These are phyloP conservation scores for Xylaria grammica DNA, from an alignment of 495 filamentous ascomycete species.

Conservation along the genomic window DNA sequence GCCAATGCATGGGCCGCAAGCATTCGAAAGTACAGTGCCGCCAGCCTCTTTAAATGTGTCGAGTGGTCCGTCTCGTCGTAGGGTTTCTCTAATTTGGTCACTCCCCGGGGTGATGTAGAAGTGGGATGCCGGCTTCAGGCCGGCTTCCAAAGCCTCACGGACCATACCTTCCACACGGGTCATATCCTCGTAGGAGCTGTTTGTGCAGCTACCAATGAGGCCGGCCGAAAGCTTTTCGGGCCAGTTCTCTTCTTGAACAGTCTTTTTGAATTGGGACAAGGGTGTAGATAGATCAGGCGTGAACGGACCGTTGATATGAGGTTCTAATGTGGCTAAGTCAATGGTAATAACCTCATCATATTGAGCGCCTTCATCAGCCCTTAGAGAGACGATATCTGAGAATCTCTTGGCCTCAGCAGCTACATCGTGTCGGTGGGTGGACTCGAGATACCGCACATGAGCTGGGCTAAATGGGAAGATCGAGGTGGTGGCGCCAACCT, in stretches of 20 bases:
- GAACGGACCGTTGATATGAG: slow-evolving; percentile 97
- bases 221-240: slow-evolving; percentile 88
- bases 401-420: slow-evolving; percentile 64
- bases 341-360: slow-evolving; percentile 95
- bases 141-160: slow-evolving; percentile 84
- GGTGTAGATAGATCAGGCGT: slow-evolving; percentile 95
- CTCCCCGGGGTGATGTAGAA: slow-evolving; percentile 97
- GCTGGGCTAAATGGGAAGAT: slow-evolving; percentile 70
- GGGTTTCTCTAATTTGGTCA: slow-evolving; percentile 93
- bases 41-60: slow-evolving; percentile 86
- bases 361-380: slow-evolving; percentile 76
- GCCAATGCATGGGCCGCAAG: slow-evolving; percentile 93
- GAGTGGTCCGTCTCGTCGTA: slow-evolving; percentile 84
- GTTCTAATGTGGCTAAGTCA: slow-evolving; percentile 86
- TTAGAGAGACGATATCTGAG: slow-evolving; percentile 46
- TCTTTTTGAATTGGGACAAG: slow-evolving; percentile 82
- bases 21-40: slow-evolving; percentile 89
- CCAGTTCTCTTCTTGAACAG: slow-evolving; percentile 84
- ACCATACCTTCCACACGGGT: slow-evolving; percentile 89
- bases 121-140: slow-evolving; percentile 82
- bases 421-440: slow-evolving; percentile 79
- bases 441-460: slow-evolving; percentile 71
- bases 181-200: slow-evolving; percentile 99
- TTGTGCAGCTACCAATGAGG: slow-evolving; percentile 96
- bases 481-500: slow-evolving; percentile 96